A percentile compares a stretch with the other conserved stretches of the same genome.
These are phyloP conservation scores for Tolypocladium nubicola DNA, from an alignment of 2,329 filamentous ascomycete species.

Conservation along the genomic window DNA sequence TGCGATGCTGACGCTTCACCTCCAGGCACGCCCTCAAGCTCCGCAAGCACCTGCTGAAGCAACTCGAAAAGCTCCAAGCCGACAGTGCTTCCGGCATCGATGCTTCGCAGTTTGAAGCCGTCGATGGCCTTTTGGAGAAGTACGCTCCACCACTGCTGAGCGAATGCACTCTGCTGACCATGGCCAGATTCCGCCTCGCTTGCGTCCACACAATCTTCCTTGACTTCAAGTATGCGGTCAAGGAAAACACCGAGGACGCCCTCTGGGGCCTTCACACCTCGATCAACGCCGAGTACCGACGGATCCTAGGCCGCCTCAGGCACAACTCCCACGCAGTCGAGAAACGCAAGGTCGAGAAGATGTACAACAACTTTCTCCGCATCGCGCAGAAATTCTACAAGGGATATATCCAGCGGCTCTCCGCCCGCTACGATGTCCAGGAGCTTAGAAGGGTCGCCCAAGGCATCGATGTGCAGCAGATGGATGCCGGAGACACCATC, in stretches of 20 bases:
- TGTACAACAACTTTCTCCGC: constrained; percentile 78
- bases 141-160: not conserved
- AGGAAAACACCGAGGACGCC: constrained; percentile 53
- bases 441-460: constrained; percentile 34
- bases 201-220: constrained; percentile 64
- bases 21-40: constrained; percentile 31
- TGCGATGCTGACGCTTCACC: constrained; percentile 4
- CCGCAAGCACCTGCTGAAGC: constrained; percentile 30
- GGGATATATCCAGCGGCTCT: constrained; percentile 69
- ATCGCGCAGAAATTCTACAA: constrained; percentile 83
- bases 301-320: constrained; percentile 48
- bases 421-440: constrained; percentile 44
- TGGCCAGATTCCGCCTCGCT: constrained; percentile 52
- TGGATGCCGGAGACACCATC: constrained; percentile 31
- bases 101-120: constrained; percentile 30
- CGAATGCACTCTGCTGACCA: constrained; percentile 4
- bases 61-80: constrained; percentile 30
- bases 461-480: constrained; percentile 30
- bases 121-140: constrained; percentile 29
- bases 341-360: constrained; percentile 69
- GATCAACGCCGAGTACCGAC: constrained; percentile 71
- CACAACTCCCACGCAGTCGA: constrained; percentile 44
- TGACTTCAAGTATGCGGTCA: constrained; percentile 56
- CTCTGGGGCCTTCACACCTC: constrained; percentile 73
- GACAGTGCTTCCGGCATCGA: constrained; percentile 24